Base-by-base conservation (phyloP, 192 early-diverging fungal species). In the Podila epigama region DNA sequence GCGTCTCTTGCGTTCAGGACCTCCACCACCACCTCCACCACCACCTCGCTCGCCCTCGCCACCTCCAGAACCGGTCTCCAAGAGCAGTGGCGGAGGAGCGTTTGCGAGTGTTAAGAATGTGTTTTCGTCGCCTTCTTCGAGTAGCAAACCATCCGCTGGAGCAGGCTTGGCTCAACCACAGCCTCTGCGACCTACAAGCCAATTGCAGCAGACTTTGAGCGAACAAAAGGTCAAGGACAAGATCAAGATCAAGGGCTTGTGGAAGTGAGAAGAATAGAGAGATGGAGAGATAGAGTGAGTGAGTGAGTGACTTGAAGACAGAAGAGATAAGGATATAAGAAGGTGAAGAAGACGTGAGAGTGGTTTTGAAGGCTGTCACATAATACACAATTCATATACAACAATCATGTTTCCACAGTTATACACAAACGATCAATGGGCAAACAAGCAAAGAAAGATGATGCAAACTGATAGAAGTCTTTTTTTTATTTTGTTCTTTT, bases 1-100 rank as follows among this genome's bases (percentile, higher is more conserved):
- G 55, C 89, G 90, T n/a, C 41, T 83, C 32, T 67, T 95, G n/a
- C 56, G 67, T 29, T 59, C 55, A 37, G 69, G 65, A 5, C 66
- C 79, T 22, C 69, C 78, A 13, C 63, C 67, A 44, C 60, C 69
- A n/a, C 60, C 79, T 27, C 73, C 73, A 31, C 69, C 65, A 37
- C 66, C 57, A 58, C 63, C 69, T 35, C 67, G 66, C 28, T 69
- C 67, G 15, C 70, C 62, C 13, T 65, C 58, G 5, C 60, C 71
- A 40, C 58, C 71, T 34, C 68, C 66, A 11, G 48, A 69, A 35
- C 58, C 51, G 27, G 41, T 28, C 2, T 11, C 50, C 6, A 40
- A 52, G 32, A 35, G 16, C 28, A 39, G 18, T 18, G 28, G 29
- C n/a, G 52, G 56, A 29, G 60, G 41, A 22, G 39, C 66, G 1